Evolutionary conservation across 805 yeast genomes (phyloP), one percentile per base, ranked within the genome.

Genomic region (Candida stauntonica): DNA sequence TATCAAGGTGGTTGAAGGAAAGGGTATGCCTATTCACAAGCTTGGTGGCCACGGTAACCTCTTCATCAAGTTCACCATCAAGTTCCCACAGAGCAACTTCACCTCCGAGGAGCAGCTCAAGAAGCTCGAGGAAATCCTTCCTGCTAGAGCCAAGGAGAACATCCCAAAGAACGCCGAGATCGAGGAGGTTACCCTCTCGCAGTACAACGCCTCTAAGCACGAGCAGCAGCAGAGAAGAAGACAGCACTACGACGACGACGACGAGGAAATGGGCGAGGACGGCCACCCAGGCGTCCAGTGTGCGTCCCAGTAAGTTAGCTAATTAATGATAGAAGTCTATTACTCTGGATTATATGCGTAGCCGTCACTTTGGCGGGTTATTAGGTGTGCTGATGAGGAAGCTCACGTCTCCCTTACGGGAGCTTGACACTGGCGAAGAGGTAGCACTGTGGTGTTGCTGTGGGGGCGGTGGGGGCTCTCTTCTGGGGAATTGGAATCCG

Each of bases 21-120:
- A 91, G 66, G 99, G 99, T 79, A 93, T 93, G 99, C 99, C 99
- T 51, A 70, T 91, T 50, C 81, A 73, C 67, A 80, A 93, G 67
- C 81, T 76, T 61, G 95, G 95, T 62, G 86, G 88, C 47, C 72
- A 63, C 56, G 99, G 99, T 66, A 79, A 87, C 68, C 73, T 93
- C 68, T 78, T 86, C 55, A 68, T 93, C 52, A 81, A 85, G 60
- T 93, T 93, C 67, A 79, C 78, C 49, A 75, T 93, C 56, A 87
- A 84, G 60, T 93, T 93, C 86, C 99, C 99, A 49, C 60, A 61
- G 37, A 64, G 72, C 38, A 73, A 81, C 58, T 87, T 86, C 60
- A 73, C 95, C 34, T 56, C 73, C 44, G 96, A 85, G 62, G 87
- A 79, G 37, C 73, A 81, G 57, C 71, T 88, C 62, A 75, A 79